Evolutionary conservation across 2,329 filamentous ascomycete species (phyloP).

Genomic region (Penicillium sp.): DNA sequence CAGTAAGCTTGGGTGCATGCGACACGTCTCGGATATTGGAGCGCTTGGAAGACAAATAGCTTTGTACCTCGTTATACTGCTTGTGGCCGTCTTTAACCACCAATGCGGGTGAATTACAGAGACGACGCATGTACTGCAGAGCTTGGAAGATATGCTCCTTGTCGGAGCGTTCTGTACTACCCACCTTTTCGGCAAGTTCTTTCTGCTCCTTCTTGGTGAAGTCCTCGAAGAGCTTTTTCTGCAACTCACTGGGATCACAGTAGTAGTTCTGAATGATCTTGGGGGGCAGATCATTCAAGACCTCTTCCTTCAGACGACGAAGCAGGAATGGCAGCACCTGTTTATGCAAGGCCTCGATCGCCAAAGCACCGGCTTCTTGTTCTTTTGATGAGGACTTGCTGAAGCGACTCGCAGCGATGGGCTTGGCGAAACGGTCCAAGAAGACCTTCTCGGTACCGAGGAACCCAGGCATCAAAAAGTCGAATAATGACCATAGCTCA

Average conservation of each 20-base stretch:
- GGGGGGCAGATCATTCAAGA: slow-evolving; percentile 89
- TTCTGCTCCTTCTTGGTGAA: slow-evolving; percentile 93
- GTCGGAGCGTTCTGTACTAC: slow-evolving; percentile 80
- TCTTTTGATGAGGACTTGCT: slow-evolving; percentile 98
- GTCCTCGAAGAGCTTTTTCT: slow-evolving; percentile 93
- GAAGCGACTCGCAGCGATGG: slow-evolving; percentile 89
- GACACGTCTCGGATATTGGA: slow-evolving; percentile 78
- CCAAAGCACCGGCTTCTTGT: slow-evolving; percentile 91
- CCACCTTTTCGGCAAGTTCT: slow-evolving; percentile 78
- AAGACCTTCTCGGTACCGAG: slow-evolving; percentile 96
- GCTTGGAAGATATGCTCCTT: slow-evolving; percentile 99
- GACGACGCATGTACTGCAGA: slow-evolving; percentile 97
- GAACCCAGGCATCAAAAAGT: slow-evolving; percentile 99
- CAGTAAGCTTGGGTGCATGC: slow-evolving; percentile 90
- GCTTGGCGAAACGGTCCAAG: slow-evolving; percentile 89
- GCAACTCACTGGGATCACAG: slow-evolving; percentile 92
- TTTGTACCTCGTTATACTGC: slow-evolving; percentile 83
- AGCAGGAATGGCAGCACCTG: slow-evolving; percentile 95
- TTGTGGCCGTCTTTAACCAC: slow-evolving; percentile 94
- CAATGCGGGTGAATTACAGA: slow-evolving; percentile 94
- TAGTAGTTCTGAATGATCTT: slow-evolving; percentile 99
- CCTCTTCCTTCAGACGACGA: slow-evolving; percentile 94
- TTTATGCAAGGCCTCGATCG: slow-evolving; percentile 97
- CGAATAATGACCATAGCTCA: slow-evolving; percentile 95
- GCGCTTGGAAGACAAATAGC: slow-evolving; percentile 71